phyloP scores from a whole-genome alignment of 2,329 filamentous ascomycete genomes.

The Rhynchosporium agropyri region DNA sequence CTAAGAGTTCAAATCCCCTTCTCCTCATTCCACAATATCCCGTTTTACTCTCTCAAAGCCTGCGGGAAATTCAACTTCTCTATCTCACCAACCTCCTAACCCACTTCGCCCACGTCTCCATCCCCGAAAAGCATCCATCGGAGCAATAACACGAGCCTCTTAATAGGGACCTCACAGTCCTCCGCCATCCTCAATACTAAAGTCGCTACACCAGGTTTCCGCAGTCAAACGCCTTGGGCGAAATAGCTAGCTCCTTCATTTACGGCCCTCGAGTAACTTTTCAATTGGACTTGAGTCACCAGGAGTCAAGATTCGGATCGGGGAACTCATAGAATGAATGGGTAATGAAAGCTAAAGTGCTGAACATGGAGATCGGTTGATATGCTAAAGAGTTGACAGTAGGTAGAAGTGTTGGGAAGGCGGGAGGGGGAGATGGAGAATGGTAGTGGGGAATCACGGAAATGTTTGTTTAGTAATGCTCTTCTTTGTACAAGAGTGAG shows the following conservation, averaged over 20 bases:
- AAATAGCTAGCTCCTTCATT: conserved; percentile 16
- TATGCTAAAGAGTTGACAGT: too few species aligned
- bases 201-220: conserved; percentile 7
- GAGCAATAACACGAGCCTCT: conserved; percentile 1
- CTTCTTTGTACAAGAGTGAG: too few species aligned
- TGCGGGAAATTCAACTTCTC: neutral
- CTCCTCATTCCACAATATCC: too few species aligned
- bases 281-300: too few species aligned
- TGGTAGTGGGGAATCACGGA: neutral
- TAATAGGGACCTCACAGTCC: neutral
- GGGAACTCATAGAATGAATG: too few species aligned
- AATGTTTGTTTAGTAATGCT: too few species aligned
- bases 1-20: too few species aligned
- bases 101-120: neutral
- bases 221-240: neutral
- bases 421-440: neutral
- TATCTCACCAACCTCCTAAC: neutral
- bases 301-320: too few species aligned
- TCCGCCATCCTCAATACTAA: conserved; percentile 6
- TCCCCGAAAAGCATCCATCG: too few species aligned
- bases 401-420: neutral
- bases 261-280: neutral
- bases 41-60: too few species aligned
- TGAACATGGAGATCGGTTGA: too few species aligned
- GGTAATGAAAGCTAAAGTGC: too few species aligned